phyloP scores from a whole-genome alignment of 2,329 filamentous ascomycete genomes.

The Trichoderma asperellum region DNA sequence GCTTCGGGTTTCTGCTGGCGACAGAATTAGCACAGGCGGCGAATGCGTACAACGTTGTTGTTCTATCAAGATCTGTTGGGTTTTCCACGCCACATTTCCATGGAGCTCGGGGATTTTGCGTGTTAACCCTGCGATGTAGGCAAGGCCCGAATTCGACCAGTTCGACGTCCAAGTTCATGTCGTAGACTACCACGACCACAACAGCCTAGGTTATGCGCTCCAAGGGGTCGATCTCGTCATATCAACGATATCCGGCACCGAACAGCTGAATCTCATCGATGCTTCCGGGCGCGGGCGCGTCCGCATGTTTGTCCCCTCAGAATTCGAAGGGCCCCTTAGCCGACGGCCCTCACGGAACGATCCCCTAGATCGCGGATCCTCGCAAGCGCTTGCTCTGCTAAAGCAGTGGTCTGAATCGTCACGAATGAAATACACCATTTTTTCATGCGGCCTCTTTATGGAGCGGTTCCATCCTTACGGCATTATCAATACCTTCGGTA shows the following conservation, averaged over 20 bases:
- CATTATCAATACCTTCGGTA: conserved; percentile 57
- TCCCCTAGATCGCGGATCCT: conserved; percentile 63
- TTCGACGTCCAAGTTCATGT: conserved; percentile 67
- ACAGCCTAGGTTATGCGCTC: conserved; percentile 66
- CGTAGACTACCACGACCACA: conserved; percentile 67
- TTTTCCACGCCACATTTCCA: conserved; percentile 27
- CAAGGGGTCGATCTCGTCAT: conserved; percentile 74
- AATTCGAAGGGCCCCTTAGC: conserved; percentile 69
- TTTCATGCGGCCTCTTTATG: conserved; percentile 76
- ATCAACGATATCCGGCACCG: conserved; percentile 68
- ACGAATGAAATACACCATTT: conserved; percentile 69
- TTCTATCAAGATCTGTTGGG: conserved; percentile 63
- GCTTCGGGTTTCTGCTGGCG: conserved; percentile 50
- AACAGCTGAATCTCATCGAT: conserved; percentile 73
- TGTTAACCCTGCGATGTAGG: conserved; percentile 44
- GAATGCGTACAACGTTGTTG: conserved; percentile 68
- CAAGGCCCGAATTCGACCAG: conserved; percentile 56
- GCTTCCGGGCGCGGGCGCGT: conserved; percentile 69
- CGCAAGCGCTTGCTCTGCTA: conserved; percentile 60
- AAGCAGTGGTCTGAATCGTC: conserved; percentile 55
- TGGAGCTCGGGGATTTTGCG: conserved; percentile 23
- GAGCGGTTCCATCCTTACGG: conserved; percentile 73
- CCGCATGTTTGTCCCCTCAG: conserved; percentile 71
- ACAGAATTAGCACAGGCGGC: conserved; percentile 59
- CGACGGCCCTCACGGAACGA: conserved; percentile 57